Evolutionary conservation across 805 yeast species (phyloP), one percentile per base, ranked within the genome.

Genomic region (Metschnikowia orientalis): DNA sequence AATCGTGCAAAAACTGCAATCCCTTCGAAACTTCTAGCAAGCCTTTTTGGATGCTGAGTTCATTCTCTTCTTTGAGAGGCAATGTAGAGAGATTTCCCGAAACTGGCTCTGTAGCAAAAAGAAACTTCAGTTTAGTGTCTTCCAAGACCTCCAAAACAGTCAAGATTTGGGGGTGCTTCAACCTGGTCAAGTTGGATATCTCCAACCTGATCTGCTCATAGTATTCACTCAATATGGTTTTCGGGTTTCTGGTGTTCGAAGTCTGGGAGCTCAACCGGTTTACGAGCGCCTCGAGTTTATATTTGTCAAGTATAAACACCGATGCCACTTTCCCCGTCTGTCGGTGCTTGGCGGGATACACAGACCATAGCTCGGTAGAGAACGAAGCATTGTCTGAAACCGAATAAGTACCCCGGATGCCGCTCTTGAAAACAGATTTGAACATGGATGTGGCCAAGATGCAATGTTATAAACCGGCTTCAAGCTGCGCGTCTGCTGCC

Each of bases 111-210:
- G 94, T 77, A 8, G 83, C 98, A 62, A 92, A 90, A 34, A 81
- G 53, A 44, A 89, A 71, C 37, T 85, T 75, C 44, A 75, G 72
- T 44, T 81, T 80, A 22, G 90, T 83, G 45, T 88, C 95, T 56
- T 92, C 97, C 41, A 89, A 58, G 0, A 95, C 95, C 54, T 94
- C 98, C 22, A 85, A 75, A 2, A 92, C 69, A 1, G 88, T 79
- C 28, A 92, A 60, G 17, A 92, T 69, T 43, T 87, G 80, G 0
- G 99, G 98, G 55, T 92, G 99, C 45, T 88, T 82, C 47, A 92
- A 64, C 52, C 81, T 83, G 11, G 94, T 76, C 51, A 89, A 61
- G 41, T 81, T 80, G 14, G 75, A 61, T 2, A 87, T 81, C 47
- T 88, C 92, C 17, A 63, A 61, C 46, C 77, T 72, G 30, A 92